phyloP scores from a whole-genome alignment of 2,329 filamentous ascomycete genomes.

The Whalleya microplaca region DNA sequence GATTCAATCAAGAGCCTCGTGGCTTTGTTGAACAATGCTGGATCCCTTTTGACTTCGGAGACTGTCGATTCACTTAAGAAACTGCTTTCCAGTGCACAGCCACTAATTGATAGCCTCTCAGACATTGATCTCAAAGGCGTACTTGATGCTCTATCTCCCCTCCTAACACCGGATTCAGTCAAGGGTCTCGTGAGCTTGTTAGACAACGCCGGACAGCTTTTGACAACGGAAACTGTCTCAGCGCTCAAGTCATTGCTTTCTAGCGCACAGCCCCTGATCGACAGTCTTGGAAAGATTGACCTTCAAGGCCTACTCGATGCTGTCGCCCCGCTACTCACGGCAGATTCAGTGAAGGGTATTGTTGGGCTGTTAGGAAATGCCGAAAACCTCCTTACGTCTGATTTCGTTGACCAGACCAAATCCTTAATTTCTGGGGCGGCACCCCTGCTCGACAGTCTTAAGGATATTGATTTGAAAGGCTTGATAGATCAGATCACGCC shows the following conservation, averaged over 20 bases:
- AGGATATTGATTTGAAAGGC: constrained; percentile 39
- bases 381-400: constrained; percentile 30
- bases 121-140: constrained; percentile 41
- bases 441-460: constrained; percentile 32
- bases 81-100: constrained; percentile 31
- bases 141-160: constrained; percentile 39
- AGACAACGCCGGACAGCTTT: constrained; percentile 41
- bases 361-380: constrained; percentile 37
- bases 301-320: constrained; percentile 40
- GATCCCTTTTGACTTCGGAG: constrained; percentile 38
- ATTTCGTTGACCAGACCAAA: constrained; percentile 35
- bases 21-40: constrained; percentile 41
- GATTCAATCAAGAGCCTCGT: constrained; percentile 37
- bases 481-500: constrained; percentile 37
- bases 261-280: constrained; percentile 36
- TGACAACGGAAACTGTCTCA: constrained; percentile 36
- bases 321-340: constrained; percentile 40
- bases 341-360: constrained; percentile 36
- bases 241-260: constrained; percentile 29
- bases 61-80: constrained; percentile 30
- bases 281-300: constrained; percentile 39
- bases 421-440: constrained; percentile 32
- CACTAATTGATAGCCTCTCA: constrained; percentile 36
- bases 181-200: constrained; percentile 39
- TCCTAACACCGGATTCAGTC: constrained; percentile 37